Conservation (phyloP, 2,329 filamentous ascomycete genomes). For the Sodiomyces alkalinus region DNA sequence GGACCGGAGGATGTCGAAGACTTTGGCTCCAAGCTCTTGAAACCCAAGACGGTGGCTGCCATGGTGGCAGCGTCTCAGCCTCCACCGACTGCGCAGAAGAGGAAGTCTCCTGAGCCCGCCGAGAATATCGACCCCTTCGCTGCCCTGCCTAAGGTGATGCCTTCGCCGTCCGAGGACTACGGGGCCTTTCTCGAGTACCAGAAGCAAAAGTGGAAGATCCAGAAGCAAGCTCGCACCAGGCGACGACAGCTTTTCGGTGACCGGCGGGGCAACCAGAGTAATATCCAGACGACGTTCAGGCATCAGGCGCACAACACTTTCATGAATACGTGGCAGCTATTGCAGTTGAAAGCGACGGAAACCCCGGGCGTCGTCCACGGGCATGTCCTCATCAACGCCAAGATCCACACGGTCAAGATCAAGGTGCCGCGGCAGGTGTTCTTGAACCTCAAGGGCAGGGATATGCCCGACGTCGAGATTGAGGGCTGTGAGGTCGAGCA, state of each 20-base stretch:
- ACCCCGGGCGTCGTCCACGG: constrained; percentile 75
- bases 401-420: constrained; percentile 76
- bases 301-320: constrained; percentile 86
- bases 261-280: constrained; percentile 49
- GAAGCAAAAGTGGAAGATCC: constrained; percentile 97
- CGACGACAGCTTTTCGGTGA: constrained; percentile 90
- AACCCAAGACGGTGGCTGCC: constrained; percentile 42
- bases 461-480: constrained; percentile 78
- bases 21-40: constrained; percentile 54
- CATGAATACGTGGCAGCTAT: constrained; percentile 85
- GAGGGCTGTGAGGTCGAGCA: constrained; percentile 81
- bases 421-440: constrained; percentile 82
- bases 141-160: constrained; percentile 69
- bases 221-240: constrained; percentile 75
- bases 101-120: constrained; percentile 56
- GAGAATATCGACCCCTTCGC: constrained; percentile 66
- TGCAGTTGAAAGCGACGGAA: constrained; percentile 73
- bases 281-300: constrained; percentile 60
- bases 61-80: constrained; percentile 41
- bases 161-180: constrained; percentile 74
- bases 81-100: constrained; percentile 41
- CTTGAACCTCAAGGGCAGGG: constrained; percentile 76
- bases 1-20: constrained; percentile 63
- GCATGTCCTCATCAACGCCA: constrained; percentile 84
- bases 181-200: constrained; percentile 80